phyloP scores from a whole-genome alignment of 2,329 filamentous ascomycete species.

The Lachnum nothofagi region DNA sequence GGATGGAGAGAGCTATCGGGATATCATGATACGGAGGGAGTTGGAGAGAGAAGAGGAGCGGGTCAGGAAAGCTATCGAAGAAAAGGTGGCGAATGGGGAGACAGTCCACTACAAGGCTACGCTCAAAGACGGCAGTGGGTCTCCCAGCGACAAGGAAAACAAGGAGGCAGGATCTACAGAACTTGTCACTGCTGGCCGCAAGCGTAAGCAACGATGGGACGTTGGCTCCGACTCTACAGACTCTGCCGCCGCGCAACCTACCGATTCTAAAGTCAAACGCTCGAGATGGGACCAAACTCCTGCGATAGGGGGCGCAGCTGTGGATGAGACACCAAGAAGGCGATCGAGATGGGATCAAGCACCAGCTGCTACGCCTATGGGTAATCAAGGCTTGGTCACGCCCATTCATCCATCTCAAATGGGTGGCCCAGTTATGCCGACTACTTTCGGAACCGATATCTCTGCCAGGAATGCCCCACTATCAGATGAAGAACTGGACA shows the following conservation, averaged over 20 bases:
- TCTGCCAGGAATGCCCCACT: slow-evolving; percentile 72
- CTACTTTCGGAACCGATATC: slow-evolving; percentile 76
- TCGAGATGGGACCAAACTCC: slow-evolving; percentile 87
- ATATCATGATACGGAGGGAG: slow-evolving; percentile 86
- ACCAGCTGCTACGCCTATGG: slow-evolving; percentile 71
- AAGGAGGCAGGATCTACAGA: slow-evolving; percentile 64
- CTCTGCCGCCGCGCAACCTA: slow-evolving; percentile 41
- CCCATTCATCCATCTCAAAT: slow-evolving; percentile 69
- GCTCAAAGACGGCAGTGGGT: slow-evolving; percentile 57
- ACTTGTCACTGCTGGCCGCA: slow-evolving; percentile 57
- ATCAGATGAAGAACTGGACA: slow-evolving; percentile 89
- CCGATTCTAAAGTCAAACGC: slow-evolving; percentile 56
- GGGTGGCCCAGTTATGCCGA: slow-evolving; percentile 45
- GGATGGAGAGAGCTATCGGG: slow-evolving; percentile 77
- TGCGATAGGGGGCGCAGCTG: slow-evolving; percentile 45
- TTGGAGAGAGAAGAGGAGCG: slow-evolving; percentile 90
- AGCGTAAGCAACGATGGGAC: slow-evolving; percentile 96
- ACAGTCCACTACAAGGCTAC: slow-evolving; percentile 65
- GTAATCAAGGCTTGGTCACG: slow-evolving; percentile 68
- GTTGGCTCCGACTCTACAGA: slow-evolving; percentile 57
- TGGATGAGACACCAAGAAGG: slow-evolving; percentile 61
- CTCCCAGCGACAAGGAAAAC: slow-evolving; percentile 61
- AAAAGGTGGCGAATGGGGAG: slow-evolving; percentile 55
- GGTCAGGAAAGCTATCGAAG: slow-evolving; percentile 72
- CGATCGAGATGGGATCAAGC: slow-evolving; percentile 91